Percentiles rank a stretch among this genome's conserved stretches.
phyloP scores from a whole-genome alignment of 1,139 yeast species.

The Diutina scorzettiae region DNA sequence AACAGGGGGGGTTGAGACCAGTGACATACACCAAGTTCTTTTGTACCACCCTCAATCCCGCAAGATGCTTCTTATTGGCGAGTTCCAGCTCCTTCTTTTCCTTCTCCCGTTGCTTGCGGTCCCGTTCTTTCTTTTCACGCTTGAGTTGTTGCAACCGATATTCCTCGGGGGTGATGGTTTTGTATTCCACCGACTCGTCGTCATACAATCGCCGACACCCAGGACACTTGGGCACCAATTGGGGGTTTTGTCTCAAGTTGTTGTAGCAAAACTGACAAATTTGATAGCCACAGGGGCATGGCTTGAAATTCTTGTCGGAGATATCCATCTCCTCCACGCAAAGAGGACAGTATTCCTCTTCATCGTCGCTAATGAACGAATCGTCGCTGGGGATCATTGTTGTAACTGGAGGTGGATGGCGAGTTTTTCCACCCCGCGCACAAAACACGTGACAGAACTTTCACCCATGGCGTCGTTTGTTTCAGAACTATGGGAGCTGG shows the following conservation, averaged over 20 bases:
- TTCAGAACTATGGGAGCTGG: conserved; percentile 75
- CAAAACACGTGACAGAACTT: too few relatives aligned
- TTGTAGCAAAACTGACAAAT: conserved; percentile 97
- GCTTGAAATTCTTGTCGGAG: conserved; percentile 90
- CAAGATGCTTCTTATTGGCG: conserved; percentile 81
- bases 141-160: conserved; percentile 66
- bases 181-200: conserved; percentile 86
- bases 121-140: conserved; percentile 72
- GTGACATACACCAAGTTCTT: conserved; percentile 95
- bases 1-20: conserved; percentile 84
- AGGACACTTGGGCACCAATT: conserved; percentile 91
- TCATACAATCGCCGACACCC: conserved; percentile 93
- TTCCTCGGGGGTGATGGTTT: conserved; percentile 75
- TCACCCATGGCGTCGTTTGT: conserved; percentile 32
- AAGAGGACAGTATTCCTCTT: conserved; percentile 76
- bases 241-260: conserved; percentile 91
- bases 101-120: conserved; percentile 79
- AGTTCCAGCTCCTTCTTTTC: conserved; percentile 87
- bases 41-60: conserved; percentile 96
- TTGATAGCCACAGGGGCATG: conserved; percentile 99
- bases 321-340: conserved; percentile 97
- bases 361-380: conserved; percentile 62
- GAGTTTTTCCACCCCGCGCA: conserved; percentile 3
- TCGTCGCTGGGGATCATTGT: conserved; percentile 18
- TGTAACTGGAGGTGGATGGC: background rate